Evolutionary conservation across 1,139 yeast species (phyloP), one percentile per base, ranked within the genome.

Genomic region (Candida tetrigidarum): DNA sequence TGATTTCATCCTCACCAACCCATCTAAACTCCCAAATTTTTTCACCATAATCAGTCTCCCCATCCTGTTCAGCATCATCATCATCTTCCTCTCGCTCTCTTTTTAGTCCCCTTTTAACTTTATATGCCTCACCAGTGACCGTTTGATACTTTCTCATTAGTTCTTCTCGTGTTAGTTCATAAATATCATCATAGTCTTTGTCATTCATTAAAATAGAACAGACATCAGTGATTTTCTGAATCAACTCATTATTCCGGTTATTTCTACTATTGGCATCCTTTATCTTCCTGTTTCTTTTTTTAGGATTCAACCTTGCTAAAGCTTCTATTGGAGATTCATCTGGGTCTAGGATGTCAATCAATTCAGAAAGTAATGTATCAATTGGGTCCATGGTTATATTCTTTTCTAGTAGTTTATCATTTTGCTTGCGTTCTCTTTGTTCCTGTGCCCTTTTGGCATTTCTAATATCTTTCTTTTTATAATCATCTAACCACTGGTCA

Each of bases 301-400:
- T 63, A 1, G 60, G 58, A 6, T 68, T 67, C 36, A 78, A 57
- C 42, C 84, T 58, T 12, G 76, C 77, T 28, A 83, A 62, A 0
- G 86, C 81, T 53, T 86, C 92, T 59, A 83, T 51, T 2, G 88
- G 78, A 0, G 85, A 74, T 57, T 86, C 93, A 3, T 81, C 85
- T 0, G 85, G 80, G 33, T 82, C 78, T 34, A 86, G 61, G 2
- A 61, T 25, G 0, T 51, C 62, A 2, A 84, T 73, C 14, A 86
- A 54, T 0, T 53, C 51, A 9, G 45, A 49, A 12, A 83, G 49
- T 3, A 76, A 45, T 3, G 56, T 58, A 5, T 62, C 69, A 0
- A 54, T 50, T 1, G 62, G 47, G 9, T 40, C 42, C 29, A 42
- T 37, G 33, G 47, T 37, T n/a, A 39, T 15, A 19, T 34, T 30